Evolutionary conservation across 2,329 filamentous ascomycete species (phyloP).

Genomic region (Periconia macrospinosa): DNA sequence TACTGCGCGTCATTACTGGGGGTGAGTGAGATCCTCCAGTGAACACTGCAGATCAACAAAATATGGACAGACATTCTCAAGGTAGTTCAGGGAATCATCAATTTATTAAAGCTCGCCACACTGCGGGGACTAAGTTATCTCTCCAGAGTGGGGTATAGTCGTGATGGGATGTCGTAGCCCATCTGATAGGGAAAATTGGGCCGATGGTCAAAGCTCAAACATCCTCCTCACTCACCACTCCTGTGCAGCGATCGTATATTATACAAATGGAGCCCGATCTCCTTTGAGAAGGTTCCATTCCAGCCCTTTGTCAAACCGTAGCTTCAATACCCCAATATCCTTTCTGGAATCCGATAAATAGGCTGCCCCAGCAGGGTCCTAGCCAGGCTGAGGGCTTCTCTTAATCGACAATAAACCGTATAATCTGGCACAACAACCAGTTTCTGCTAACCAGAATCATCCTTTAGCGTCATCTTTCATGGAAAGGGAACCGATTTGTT

Average conservation of each 20-base stretch:
- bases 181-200: not conserved
- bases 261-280: no score
- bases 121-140: not conserved
- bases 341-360: not conserved
- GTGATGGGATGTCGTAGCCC: not conserved
- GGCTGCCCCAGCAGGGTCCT: not conserved
- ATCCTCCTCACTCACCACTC: not conserved
- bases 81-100: not conserved
- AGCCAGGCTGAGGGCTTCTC: not conserved
- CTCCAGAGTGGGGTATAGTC: not conserved
- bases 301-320: no score
- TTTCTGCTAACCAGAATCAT: not conserved
- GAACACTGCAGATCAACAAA: not conserved
- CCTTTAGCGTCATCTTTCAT: not conserved
- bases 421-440: not conserved
- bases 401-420: not conserved
- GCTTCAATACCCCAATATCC: no score
- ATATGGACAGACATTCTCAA: not conserved
- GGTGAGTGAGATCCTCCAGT: not conserved
- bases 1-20: slow-evolving; percentile 37
- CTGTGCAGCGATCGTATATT: not conserved
- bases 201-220: not conserved
- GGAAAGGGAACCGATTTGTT: not conserved
- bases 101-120: not conserved
- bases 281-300: no score